phyloP scores from a whole-genome alignment of 2,329 filamentous ascomycete species.

The Trichoderma arundinaceum region DNA sequence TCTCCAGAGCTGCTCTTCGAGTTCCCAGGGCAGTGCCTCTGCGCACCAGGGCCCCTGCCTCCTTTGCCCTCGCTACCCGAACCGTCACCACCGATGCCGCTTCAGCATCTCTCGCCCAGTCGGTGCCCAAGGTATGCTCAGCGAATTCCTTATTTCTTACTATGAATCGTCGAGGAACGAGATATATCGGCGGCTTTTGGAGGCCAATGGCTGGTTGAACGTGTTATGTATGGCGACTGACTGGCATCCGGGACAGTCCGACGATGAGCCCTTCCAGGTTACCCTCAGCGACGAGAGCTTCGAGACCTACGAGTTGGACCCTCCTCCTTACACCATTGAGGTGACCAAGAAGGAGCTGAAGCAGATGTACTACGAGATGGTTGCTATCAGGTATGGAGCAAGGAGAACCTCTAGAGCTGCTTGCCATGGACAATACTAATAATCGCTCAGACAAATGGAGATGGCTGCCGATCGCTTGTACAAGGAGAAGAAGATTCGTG shows the following conservation, averaged over 20 bases:
- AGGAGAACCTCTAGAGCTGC: neutral
- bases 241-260: constrained; percentile 64
- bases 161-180: neutral
- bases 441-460: constrained; percentile 84
- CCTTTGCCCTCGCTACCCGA: constrained; percentile 62
- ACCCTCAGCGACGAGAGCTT: constrained; percentile 97
- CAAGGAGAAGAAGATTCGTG: constrained; percentile 99
- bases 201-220: neutral
- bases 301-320: constrained; percentile 98
- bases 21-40: constrained; percentile 64
- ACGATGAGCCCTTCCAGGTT: constrained; percentile 91
- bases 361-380: constrained; percentile 99
- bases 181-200: neutral
- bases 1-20: constrained; percentile 72
- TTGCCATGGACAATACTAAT: constrained; percentile 38
- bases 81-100: constrained; percentile 95
- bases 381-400: constrained; percentile 77
- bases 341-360: constrained; percentile 98
- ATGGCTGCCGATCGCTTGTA: constrained; percentile 98
- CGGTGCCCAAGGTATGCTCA: constrained; percentile 55
- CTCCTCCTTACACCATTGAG: constrained; percentile 87
- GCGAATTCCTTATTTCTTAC: neutral
- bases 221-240: constrained; percentile 32
- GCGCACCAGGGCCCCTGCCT: constrained; percentile 54
- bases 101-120: constrained; percentile 84